Conservation (phyloP, 257 asterid species). For the Scutellaria minor region DNA sequence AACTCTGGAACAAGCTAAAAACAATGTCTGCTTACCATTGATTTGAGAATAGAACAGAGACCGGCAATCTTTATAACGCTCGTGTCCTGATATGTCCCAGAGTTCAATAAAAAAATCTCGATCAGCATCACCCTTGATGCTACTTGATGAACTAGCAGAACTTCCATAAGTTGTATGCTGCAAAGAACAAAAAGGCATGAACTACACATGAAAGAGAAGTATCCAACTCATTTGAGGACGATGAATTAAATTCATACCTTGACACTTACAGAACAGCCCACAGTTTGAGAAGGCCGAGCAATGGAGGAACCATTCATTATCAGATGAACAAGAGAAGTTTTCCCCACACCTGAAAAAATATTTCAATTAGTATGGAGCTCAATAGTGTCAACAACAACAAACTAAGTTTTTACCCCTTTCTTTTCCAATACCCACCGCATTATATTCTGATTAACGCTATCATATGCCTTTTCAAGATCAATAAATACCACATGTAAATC, state of each 20-base stretch:
- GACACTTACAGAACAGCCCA: conserved; percentile 80
- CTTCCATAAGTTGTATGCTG: conserved; percentile 87
- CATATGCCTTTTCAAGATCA: no score
- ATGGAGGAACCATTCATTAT: conserved; percentile 81
- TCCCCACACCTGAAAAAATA: conserved; percentile 76
- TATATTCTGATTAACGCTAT: no score
- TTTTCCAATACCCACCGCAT: no score
- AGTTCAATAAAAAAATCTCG: conserved; percentile 90
- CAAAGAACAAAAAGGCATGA: conserved; percentile 25
- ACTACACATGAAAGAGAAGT: conserved; percentile 24
- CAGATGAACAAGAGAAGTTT: conserved; percentile 93
- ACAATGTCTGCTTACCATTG: conserved; percentile 61
- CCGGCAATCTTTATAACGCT: conserved; percentile 89
- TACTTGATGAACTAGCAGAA: conserved; percentile 77
- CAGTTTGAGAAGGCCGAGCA: conserved; percentile 85
- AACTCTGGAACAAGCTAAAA: conserved; percentile 10
- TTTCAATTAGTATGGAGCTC: conserved; percentile 18
- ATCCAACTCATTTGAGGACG: conserved; percentile 20
- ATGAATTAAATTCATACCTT: conserved; percentile 55
- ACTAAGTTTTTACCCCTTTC: no score
- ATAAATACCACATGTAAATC: no score
- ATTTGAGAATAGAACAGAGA: conserved; percentile 93
- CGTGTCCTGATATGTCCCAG: conserved; percentile 98
- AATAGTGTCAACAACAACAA: not conserved
- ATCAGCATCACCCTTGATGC: conserved; percentile 63